These are phyloP conservation scores for Fonsecaea pedrosoi DNA, from an alignment of 2,329 filamentous ascomycete species.

Conservation along the genomic window DNA sequence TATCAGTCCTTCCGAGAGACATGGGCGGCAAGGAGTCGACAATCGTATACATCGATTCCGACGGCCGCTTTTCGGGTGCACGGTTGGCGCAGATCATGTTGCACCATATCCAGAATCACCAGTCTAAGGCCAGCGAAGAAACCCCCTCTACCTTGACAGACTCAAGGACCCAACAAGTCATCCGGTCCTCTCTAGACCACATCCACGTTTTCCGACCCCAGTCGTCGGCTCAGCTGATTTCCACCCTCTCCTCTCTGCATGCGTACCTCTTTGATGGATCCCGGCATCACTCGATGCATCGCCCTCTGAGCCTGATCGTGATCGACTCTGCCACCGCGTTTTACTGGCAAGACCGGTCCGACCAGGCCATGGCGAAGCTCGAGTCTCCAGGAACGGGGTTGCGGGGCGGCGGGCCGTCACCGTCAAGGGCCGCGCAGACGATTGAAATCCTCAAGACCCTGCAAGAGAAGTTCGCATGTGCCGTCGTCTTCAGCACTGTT, in stretches of 20 bases:
- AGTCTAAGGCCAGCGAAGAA: neutral
- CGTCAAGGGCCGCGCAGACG: conserved; percentile 24
- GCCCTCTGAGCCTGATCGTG: conserved; percentile 58
- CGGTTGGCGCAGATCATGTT: conserved; percentile 51
- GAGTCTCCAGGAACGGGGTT: conserved; percentile 46
- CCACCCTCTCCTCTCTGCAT: conserved; percentile 56
- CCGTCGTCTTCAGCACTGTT: conserved; percentile 47
- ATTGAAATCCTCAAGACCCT: conserved; percentile 44
- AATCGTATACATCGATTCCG: conserved; percentile 63
- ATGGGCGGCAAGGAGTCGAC: conserved; percentile 55
- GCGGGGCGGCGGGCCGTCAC: neutral
- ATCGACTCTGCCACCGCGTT: conserved; percentile 64
- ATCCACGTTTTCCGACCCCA: conserved; percentile 65
- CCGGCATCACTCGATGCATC: conserved; percentile 50
- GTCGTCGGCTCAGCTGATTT: conserved; percentile 57
- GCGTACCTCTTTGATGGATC: conserved; percentile 56
- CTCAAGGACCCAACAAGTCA: neutral
- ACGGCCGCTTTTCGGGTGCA: conserved; percentile 60
- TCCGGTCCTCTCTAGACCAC: conserved; percentile 52
- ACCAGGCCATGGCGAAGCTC: conserved; percentile 51
- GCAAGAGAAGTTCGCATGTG: conserved; percentile 49
- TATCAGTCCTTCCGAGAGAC: conserved; percentile 57
- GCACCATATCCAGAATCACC: conserved; percentile 37
- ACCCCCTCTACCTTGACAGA: neutral
- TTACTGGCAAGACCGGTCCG: conserved; percentile 59